Evolutionary conservation across 225 moss, liverwort and hornwort species (phyloP).

Genomic region (Asterella californica): DNA sequence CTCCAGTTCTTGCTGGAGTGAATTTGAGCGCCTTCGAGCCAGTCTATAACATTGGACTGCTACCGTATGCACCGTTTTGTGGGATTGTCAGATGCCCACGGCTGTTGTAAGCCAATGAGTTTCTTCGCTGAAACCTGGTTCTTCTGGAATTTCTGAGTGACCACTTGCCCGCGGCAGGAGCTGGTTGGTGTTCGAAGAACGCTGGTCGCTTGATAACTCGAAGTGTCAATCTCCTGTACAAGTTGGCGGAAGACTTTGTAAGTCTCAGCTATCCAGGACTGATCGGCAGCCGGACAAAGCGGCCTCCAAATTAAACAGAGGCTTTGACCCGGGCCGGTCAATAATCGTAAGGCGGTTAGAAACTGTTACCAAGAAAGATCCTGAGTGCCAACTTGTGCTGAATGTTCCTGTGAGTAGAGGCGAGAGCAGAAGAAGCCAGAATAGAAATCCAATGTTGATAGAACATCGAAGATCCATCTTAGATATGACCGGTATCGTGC

Average conservation of each 20-base stretch:
- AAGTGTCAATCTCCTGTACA: too few species aligned
- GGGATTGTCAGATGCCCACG: conserved; percentile 12
- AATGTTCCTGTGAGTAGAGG: neutral
- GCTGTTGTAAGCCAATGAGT: conserved; percentile 1
- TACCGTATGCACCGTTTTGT: conserved; percentile 1
- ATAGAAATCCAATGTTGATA: neutral
- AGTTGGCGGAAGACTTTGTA: neutral
- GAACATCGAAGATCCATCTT: neutral
- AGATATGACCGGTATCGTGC: neutral
- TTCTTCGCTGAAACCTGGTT: neutral
- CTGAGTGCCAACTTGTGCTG: neutral
- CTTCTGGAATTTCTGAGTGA: neutral
- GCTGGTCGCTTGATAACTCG: neutral
- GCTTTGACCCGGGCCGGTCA: neutral
- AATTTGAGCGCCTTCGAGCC: neutral
- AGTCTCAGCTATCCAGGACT: neutral
- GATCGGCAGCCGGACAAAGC: neutral
- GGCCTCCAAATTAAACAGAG: neutral
- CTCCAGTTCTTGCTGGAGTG: neutral
- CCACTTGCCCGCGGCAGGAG: conserved; percentile 1
- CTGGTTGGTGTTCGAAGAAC: too few species aligned
- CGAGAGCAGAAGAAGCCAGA: neutral
- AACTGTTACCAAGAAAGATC: neutral
- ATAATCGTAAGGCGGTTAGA: neutral
- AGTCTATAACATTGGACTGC: neutral